These are phyloP conservation scores for Fusarium nygamai DNA, from an alignment of 2,329 filamentous ascomycete species.

Conservation along the genomic window DNA sequence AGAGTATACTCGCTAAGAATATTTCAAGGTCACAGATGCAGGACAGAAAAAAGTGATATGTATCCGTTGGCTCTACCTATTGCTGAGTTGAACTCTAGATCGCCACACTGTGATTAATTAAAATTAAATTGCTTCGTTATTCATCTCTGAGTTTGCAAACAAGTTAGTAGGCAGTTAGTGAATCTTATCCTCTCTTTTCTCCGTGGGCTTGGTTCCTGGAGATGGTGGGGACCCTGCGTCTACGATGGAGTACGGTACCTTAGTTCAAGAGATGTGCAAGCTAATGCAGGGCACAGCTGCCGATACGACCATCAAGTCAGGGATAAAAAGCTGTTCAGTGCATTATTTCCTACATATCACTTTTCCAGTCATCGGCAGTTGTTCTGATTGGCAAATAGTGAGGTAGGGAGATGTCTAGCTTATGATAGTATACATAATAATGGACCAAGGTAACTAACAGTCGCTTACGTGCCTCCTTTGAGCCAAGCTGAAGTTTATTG, in stretches of 20 bases:
- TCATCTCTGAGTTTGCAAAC: not conserved
- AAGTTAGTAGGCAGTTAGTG: not conserved
- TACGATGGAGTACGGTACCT: not conserved
- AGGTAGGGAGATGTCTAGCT: constrained; percentile 20
- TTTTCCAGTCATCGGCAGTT: constrained; percentile 4
- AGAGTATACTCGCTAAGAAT: not conserved
- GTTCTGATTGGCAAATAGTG: not conserved
- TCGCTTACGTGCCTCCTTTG: not conserved
- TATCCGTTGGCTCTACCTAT: not conserved
- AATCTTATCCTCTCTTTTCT: not conserved
- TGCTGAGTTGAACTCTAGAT: not conserved
- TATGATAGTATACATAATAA: not conserved
- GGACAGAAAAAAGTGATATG: not conserved
- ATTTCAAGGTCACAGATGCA: too few species aligned
- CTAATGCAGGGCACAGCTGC: constrained; percentile 14
- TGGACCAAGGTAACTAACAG: not conserved
- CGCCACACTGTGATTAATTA: not conserved
- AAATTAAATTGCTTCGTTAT: not conserved
- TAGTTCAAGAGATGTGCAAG: not conserved
- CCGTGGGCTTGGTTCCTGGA: not conserved
- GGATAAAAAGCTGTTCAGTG: constrained; percentile 1
- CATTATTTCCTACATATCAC: not conserved
- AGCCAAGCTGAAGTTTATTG: not conserved
- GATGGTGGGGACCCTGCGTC: constrained; percentile 26
- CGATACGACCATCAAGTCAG: not conserved